Evolutionary conservation across 495 filamentous ascomycete genomes (phyloP), one percentile per base, ranked within the genome.

Genomic region (Neurospora sublineolata): DNA sequence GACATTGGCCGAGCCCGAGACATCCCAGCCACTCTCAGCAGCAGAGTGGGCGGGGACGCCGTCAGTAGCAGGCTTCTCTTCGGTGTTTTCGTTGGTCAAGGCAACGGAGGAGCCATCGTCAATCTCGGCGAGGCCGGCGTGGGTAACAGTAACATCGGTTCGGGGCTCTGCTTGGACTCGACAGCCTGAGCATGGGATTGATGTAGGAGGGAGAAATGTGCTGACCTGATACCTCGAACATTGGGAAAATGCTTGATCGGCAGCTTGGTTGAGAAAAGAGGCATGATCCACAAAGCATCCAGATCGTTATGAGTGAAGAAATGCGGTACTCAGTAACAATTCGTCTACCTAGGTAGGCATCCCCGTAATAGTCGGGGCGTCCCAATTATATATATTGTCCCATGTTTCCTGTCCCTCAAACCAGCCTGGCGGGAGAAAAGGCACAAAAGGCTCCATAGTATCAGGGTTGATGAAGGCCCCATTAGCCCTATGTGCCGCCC

Each of bases 121-220:
- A 52, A 83, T 84, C 80, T 97, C 93, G 60, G 92, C 94, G 44
- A 92, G 82, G 46, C 88, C 88, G 38, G 92, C 93, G 77, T 94
- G 87, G 72, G 87, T 89, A 72, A 92, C 76, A 2, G 93, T 94
- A 27, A 91, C 92, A 76, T 97, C 93, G 42, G 91, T 88, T 39
- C 82, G 78, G 14, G 86, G 81, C 69, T 81, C 37, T 82, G 83
- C 72, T 83, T 81, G 39, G 86, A 81, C 16, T 85, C 72, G n/a
- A 77, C 75, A 18, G 77, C 72, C 37, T 77, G 30, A 30, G 2
- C 30, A 30, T 30, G 30, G 30, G 30, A 30, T 30, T 30, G 30
- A 30, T 30, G 30, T 30, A 30, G 30, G 30, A 30, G 30, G 30
- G 30, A 30, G 30, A 30, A 30, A 30, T 30, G 30, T 30, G 30